phyloP scores from a whole-genome alignment of 805 yeast species.

The Komagataella pseudopastoris region DNA sequence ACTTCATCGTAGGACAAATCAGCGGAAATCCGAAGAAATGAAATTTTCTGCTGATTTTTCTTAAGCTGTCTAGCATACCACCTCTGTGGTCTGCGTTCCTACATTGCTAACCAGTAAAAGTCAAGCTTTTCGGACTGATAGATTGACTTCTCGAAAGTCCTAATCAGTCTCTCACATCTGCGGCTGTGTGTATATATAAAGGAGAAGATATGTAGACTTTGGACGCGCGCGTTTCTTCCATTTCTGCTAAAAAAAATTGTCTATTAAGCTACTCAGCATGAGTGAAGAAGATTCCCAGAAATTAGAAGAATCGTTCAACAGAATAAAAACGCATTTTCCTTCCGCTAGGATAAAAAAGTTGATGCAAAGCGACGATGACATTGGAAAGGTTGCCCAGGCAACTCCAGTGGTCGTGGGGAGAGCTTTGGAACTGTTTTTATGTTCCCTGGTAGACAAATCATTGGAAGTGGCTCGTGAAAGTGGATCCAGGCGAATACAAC shows the following conservation, averaged over 20 bases:
- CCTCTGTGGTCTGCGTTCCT: not conserved
- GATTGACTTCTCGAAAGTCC: not conserved
- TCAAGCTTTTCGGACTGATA: not conserved
- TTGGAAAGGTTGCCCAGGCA: constrained; percentile 97
- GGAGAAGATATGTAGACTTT: not conserved
- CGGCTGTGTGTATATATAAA: not conserved
- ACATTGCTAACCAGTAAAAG: not conserved
- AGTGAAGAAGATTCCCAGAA: constrained; percentile 7
- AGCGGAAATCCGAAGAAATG: constrained; percentile 9
- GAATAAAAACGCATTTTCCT: constrained; percentile 73
- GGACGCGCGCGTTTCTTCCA: not conserved
- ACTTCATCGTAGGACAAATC: constrained; percentile 44
- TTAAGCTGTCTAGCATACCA: not conserved
- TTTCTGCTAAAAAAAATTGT: constrained; percentile 2
- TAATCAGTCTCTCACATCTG: not conserved
- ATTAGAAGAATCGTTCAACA: constrained; percentile 20
- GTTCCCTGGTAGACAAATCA: constrained; percentile 76
- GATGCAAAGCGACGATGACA: constrained; percentile 97
- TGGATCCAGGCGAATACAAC: constrained; percentile 71
- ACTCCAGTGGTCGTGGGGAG: constrained; percentile 97
- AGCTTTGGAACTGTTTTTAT: constrained; percentile 85
- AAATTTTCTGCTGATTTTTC: not conserved
- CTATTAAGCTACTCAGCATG: not conserved
- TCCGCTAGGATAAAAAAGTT: constrained; percentile 90
- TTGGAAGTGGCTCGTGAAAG: constrained; percentile 61